Conservation (phyloP, 106 monocot species). For the Posidonia australis region DNA sequence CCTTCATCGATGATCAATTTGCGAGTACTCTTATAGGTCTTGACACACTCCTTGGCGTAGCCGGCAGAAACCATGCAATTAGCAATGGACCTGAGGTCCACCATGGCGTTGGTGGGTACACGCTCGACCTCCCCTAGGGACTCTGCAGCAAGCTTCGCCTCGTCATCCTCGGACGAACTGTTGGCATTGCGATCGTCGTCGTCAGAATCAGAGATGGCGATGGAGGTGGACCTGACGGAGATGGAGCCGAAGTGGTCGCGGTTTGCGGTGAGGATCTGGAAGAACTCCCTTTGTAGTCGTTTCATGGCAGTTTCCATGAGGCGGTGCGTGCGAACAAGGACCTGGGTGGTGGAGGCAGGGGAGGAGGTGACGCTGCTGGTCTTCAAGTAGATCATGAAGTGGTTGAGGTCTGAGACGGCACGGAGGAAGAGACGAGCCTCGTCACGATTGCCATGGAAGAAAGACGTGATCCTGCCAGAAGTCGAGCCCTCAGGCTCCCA, state of each 20-base stretch:
- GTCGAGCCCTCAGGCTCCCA: no score
- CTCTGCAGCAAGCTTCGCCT: not conserved
- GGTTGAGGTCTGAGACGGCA: no score
- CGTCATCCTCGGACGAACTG: slow-evolving; percentile 22
- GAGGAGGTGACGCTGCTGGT: no score
- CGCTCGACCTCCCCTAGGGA: slow-evolving; percentile 11
- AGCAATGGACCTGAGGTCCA: slow-evolving; percentile 23
- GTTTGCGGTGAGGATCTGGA: slow-evolving; percentile 37
- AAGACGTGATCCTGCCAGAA: no score
- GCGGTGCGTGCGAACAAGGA: slow-evolving; percentile 21
- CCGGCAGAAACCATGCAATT: no score
- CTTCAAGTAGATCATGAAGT: slow-evolving; percentile 28
- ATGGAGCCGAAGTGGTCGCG: slow-evolving; percentile 30
- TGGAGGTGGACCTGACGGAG: slow-evolving; percentile 7
- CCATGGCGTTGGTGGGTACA: slow-evolving; percentile 10
- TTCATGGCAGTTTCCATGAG: slow-evolving; percentile 46
- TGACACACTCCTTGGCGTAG: no score
- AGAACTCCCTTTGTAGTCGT: slow-evolving; percentile 42
- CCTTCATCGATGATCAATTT: slow-evolving; percentile 37
- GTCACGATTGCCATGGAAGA: no score
- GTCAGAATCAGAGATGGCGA: no score
- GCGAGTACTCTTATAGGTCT: slow-evolving; percentile 31
- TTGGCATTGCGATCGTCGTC: no score
- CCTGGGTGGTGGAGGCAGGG: not conserved
- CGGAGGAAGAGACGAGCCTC: no score